phyloP scores from a whole-genome alignment of 768 basidiomycete species.

The Russula abietina region DNA sequence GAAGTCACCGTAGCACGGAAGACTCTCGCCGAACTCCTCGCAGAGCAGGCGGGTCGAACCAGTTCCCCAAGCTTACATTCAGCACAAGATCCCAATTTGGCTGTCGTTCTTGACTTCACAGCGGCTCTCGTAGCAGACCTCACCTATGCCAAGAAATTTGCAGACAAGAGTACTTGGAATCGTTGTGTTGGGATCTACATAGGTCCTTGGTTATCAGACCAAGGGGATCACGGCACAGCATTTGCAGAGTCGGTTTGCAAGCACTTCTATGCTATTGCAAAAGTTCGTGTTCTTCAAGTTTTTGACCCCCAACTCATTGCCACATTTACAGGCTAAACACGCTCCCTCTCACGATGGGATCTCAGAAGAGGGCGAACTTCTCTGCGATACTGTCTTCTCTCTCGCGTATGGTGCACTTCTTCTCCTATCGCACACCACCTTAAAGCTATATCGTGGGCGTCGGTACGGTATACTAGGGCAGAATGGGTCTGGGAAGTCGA shows the following conservation, averaged over 20 bases:
- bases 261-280: slow-evolving; percentile 74
- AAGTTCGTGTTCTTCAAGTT: slow-evolving; percentile 33
- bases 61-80: slow-evolving; percentile 42
- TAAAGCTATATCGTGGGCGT: slow-evolving; percentile 83
- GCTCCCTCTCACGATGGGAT: slow-evolving; percentile 38
- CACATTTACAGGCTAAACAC: slow-evolving; percentile 48
- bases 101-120: slow-evolving; percentile 60
- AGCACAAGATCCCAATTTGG: slow-evolving; percentile 51
- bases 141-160: slow-evolving; percentile 51
- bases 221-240: slow-evolving; percentile 39
- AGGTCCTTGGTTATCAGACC: slow-evolving; percentile 53
- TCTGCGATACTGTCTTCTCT: slow-evolving; percentile 92
- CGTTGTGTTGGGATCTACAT: slow-evolving; percentile 70
- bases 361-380: slow-evolving; percentile 72
- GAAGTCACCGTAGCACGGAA: slow-evolving; percentile 55
- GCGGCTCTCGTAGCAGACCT: slow-evolving; percentile 75
- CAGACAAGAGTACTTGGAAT: slow-evolving; percentile 53
- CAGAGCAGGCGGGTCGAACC: slow-evolving; percentile 39
- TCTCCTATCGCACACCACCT: slow-evolving; percentile 87
- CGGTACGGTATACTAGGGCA: slow-evolving; percentile 93
- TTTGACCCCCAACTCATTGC: slow-evolving; percentile 6
- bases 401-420: slow-evolving; percentile 93
- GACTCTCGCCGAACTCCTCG: slow-evolving; percentile 56
- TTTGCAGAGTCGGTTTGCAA: slow-evolving; percentile 61
- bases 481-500: slow-evolving; percentile 96